Conservation (phyloP, 306 rosid genomes). For the Medicago lupulina region DNA sequence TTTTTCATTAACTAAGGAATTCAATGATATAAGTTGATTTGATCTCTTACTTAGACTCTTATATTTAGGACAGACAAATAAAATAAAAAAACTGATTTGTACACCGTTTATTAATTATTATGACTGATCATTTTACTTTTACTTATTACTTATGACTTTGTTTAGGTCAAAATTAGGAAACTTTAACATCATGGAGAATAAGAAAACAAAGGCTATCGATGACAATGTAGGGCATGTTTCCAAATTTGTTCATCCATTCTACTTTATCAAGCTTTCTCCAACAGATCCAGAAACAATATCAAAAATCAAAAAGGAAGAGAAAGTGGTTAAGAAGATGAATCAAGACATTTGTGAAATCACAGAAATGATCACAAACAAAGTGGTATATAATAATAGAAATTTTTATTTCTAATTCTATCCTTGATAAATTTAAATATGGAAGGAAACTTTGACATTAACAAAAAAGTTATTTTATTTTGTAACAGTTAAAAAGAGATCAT, state of each 20-base stretch:
- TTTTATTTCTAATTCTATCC: background rate
- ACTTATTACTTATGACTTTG: background rate
- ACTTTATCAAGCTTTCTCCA: slow-evolving; percentile 37
- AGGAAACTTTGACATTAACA: background rate
- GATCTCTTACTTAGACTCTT: background rate
- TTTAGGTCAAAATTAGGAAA: background rate
- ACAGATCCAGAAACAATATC: slow-evolving; percentile 23
- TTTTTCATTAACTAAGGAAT: too few species aligned
- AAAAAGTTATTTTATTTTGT: background rate
- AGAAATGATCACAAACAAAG: slow-evolving; percentile 28
- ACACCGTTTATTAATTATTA: background rate
- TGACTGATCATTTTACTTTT: background rate
- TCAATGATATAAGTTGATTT: background rate
- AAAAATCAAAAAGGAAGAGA: slow-evolving; percentile 29
- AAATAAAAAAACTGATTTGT: too few species aligned
- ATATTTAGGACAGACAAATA: too few species aligned
- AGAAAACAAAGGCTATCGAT: background rate
- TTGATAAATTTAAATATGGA: background rate
- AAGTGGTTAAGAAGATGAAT: slow-evolving; percentile 10
- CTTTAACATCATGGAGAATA: background rate
- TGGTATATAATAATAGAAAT: slow-evolving; percentile 1
- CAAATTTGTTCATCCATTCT: slow-evolving; percentile 27
- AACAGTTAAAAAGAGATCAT: slow-evolving; percentile 20
- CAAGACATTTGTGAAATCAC: slow-evolving; percentile 3
- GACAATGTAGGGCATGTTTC: slow-evolving; percentile 18